Evolutionary conservation across 495 filamentous ascomycete species (phyloP).

Genomic region (Penicillium samsonianum): DNA sequence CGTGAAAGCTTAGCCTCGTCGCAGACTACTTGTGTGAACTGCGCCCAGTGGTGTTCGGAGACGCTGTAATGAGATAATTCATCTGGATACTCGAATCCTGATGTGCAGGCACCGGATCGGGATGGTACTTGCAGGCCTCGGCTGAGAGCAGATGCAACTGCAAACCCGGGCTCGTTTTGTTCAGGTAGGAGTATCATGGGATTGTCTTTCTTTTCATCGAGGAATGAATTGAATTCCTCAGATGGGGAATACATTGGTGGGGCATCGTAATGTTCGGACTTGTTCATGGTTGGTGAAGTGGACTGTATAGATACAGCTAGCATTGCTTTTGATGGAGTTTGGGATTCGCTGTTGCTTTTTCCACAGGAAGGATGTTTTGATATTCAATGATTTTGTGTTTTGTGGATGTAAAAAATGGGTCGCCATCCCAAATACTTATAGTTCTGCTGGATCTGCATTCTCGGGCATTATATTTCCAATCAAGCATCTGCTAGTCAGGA

Average conservation of each 20-base stretch:
- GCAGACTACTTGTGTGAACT: slow-evolving; percentile 34
- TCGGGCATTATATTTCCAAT: not conserved
- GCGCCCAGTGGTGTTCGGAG: slow-evolving; percentile 28
- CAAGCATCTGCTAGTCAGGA: not conserved
- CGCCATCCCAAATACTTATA: not conserved
- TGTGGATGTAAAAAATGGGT: not conserved
- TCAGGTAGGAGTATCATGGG: slow-evolving; percentile 14
- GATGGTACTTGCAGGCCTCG: slow-evolving; percentile 41
- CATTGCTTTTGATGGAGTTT: not conserved
- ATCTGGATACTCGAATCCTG: slow-evolving; percentile 39
- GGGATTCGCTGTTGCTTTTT: not conserved
- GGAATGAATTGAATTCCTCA: not conserved
- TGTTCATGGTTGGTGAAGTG: slow-evolving; percentile 7
- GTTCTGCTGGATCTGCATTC: not conserved
- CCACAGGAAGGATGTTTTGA: not conserved
- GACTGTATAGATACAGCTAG: slow-evolving; percentile 2
- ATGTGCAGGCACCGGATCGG: slow-evolving; percentile 26
- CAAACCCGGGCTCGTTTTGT: slow-evolving; percentile 24
- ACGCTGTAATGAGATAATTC: slow-evolving; percentile 27
- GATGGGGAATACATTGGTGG: slow-evolving; percentile 19
- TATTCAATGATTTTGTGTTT: not conserved
- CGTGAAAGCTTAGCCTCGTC: slow-evolving; percentile 36
- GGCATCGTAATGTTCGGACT: not conserved
- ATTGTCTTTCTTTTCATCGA: slow-evolving; percentile 13
- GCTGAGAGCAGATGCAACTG: slow-evolving; percentile 21